Base-by-base conservation (phyloP, 805 yeast species). In the Blastobotrys mokoenaii region DNA sequence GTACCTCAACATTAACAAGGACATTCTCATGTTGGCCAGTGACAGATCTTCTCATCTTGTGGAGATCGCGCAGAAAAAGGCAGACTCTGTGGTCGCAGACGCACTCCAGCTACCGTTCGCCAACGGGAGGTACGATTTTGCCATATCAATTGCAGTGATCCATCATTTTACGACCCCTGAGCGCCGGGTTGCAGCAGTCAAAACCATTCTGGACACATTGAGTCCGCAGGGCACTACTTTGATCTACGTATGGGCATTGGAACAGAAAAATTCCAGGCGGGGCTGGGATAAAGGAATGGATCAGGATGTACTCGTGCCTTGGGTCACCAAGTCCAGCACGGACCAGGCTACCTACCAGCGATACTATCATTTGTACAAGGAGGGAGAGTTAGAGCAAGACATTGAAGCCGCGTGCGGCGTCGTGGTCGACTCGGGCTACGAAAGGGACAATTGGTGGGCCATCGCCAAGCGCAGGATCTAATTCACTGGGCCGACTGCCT, bases 211-310 rank as follows among this genome's bases (percentile, higher is more conserved):
- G 33, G 64, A 79, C 16, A 76, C 76, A 47, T 61, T 93, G 44
- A 69, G 62, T 36, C 45, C 51, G 0, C 79, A 78, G 0, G 96
- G 95, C 1, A 74, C 72, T 43, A 84, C 86, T 0, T 66, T 93
- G 55, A 75, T 93, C 6, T 93, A 90, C 61, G 94, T 95, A 43
- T 93, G 98, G 98, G 98, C 98, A 0, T 64, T 93, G 43, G 98
- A 93, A 53, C 98, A 93, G 62, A 84, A 81, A 46, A 73, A 71
- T 18, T 84, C 95, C 0, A 72, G 97, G 53, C 72, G 97, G 55
- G 97, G 97, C 0, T 93, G 87, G 66, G 80, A 83, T 52, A 89
- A 80, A 53, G 95, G 94, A 9, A 88, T 83, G 77, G 88, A 84
- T 44, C 97, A 86, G 61, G 98, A 93, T 60, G 84, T 90, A 1